These are phyloP conservation scores for Akanthomyces dipterigenus DNA, from an alignment of 2,329 filamentous ascomycete genomes.

Conservation along the genomic window DNA sequence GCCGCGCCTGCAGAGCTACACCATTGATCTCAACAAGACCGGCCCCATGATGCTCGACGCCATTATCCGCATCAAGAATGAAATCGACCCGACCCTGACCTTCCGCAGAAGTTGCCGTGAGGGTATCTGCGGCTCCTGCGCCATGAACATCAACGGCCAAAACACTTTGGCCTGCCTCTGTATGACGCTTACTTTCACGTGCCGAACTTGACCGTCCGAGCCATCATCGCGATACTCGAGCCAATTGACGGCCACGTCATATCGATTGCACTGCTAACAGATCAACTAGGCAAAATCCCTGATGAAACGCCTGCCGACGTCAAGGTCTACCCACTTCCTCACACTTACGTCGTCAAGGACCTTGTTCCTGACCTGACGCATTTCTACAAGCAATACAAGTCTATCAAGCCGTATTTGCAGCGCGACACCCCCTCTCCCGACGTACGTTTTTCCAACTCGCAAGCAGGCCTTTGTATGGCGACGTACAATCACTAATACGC, in stretches of 20 bases:
- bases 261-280: constrained; percentile 21
- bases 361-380: constrained; percentile 95
- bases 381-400: constrained; percentile 99
- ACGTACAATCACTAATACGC: constrained; percentile 10
- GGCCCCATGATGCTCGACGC: constrained; percentile 98
- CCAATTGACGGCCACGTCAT: background rate
- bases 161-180: constrained; percentile 97
- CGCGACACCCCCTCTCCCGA: constrained; percentile 76
- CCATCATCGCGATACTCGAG: background rate
- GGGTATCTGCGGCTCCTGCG: constrained; percentile 97
- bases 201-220: background rate
- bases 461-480: background rate
- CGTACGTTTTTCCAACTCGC: constrained; percentile 45
- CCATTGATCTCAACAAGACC: constrained; percentile 95
- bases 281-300: constrained; percentile 74
- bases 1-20: constrained; percentile 92
- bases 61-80: constrained; percentile 97
- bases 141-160: constrained; percentile 99
- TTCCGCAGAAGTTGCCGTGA: constrained; percentile 95
- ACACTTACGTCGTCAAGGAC: constrained; percentile 99
- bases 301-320: constrained; percentile 72
- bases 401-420: constrained; percentile 97
- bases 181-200: constrained; percentile 40
- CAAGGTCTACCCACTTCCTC: constrained; percentile 95
- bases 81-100: constrained; percentile 91